phyloP scores from a whole-genome alignment of 805 yeast species.

The Hanseniaspora taiwanica region DNA sequence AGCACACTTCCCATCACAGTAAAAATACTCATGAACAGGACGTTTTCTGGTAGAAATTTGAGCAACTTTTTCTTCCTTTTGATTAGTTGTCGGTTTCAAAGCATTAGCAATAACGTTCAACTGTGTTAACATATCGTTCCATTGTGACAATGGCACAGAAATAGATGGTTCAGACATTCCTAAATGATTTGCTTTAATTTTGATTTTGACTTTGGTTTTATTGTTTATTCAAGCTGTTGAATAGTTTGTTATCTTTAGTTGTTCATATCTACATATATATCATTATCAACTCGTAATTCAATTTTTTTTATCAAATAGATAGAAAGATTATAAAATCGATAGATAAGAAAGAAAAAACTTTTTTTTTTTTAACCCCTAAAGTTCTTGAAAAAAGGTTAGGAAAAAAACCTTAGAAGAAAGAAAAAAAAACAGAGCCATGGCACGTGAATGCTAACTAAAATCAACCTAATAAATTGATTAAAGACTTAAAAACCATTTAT shows the following conservation, averaged over 20 bases:
- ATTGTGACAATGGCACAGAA: neutral
- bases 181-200: neutral
- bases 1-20: conserved; percentile 19
- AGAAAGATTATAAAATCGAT: too few relatives aligned
- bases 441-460: too few relatives aligned
- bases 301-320: too few relatives aligned
- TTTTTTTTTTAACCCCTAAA: too few relatives aligned
- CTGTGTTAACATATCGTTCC: neutral
- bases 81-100: neutral
- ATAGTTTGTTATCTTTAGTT: too few relatives aligned
- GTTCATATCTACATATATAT: too few relatives aligned
- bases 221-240: neutral
- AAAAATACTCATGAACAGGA: conserved; percentile 9
- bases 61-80: too few relatives aligned
- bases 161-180: neutral
- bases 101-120: neutral
- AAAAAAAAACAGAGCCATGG: neutral
- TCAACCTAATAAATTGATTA: too few relatives aligned
- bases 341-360: neutral
- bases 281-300: too few relatives aligned
- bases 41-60: neutral
- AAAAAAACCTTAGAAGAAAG: neutral
- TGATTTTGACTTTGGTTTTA: neutral
- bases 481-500: too few relatives aligned
- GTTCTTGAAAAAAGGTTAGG: neutral